Evolutionary conservation across 2,329 filamentous ascomycete species (phyloP), one percentile per base, ranked within the genome.

Genomic region (Phyllosticta paracitricarpa): DNA sequence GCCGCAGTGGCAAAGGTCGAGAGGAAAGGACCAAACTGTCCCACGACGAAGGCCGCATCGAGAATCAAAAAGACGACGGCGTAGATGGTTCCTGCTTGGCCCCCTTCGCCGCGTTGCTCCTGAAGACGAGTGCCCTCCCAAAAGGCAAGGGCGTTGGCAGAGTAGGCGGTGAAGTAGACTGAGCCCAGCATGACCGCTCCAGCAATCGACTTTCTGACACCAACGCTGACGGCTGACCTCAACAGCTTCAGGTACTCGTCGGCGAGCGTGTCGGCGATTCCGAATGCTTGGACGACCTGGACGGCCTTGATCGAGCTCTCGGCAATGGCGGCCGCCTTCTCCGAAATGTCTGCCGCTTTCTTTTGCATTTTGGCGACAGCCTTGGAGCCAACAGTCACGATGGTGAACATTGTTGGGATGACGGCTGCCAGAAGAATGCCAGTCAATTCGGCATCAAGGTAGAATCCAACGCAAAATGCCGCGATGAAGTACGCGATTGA

Each of bases 51-150:
- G 8, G 83, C 84, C 26, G 83, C 83, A 64, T 87, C 84, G 1
- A 87, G 77, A 10, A 87, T 81, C 30, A 87, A 74, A 59, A 87
- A 84, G 12, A 87, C 83, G 30, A 86, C 84, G 0, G 84, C 85
- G 65, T 86, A 87, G 17, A 84, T 76, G 1, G 79, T 81, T 35
- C 80, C 80, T 26, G 79, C 80, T 52, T 68, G 63, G 19, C 67
- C 67, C 7, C 70, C 67, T n/a, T 69, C 65, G 48, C 66, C 68
- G 2, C 63, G 64, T 2, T 61, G 54, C 52, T 63, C 59, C 62
- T 72, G 70, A 2, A 62, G 52, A 26, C 52, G 56, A 19, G 56
- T 62, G 9, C 77, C 77, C 24, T 78, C 71, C 69, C 73, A 79
- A 57, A 79, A 79, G 0, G 77, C 77, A 35, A 79, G 66, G 6